Conservation (phyloP, 2,329 filamentous ascomycete species). For the Immersiporthe knoxdaviesiana region DNA sequence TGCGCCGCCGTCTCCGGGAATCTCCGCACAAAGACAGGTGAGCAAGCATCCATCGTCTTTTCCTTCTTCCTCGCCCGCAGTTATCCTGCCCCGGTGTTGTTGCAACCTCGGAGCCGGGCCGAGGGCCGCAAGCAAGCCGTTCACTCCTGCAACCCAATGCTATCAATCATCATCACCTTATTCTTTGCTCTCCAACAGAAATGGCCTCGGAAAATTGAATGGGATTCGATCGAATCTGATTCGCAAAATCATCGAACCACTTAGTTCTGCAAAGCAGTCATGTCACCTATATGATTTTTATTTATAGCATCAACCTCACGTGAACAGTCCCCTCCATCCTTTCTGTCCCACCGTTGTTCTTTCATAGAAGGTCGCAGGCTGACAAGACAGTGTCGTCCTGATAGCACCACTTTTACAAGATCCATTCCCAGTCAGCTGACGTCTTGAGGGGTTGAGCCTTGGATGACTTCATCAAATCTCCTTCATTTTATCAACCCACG, state of each 20-base stretch:
- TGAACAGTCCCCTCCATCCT: background rate
- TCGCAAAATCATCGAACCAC: background rate
- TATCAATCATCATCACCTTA: background rate
- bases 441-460: slow-evolving; percentile 29
- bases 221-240: background rate
- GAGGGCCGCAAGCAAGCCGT: background rate
- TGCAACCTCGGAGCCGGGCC: slow-evolving; percentile 7
- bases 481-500: background rate
- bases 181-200: background rate
- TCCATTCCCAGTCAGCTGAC: slow-evolving; percentile 11
- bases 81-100: background rate
- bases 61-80: background rate
- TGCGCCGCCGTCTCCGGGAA: background rate
- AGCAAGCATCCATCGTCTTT: background rate
- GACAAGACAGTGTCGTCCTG: slow-evolving; percentile 14
- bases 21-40: background rate
- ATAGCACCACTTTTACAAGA: background rate
- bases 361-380: background rate
- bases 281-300: background rate
- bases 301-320: background rate
- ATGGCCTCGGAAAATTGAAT: too few species aligned
- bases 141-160: background rate
- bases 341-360: background rate
- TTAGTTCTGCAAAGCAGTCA: background rate
- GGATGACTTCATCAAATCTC: slow-evolving; percentile 14